These are phyloP conservation scores for Apiospora sp. DNA, from an alignment of 2,329 filamentous ascomycete species.

Conservation along the genomic window DNA sequence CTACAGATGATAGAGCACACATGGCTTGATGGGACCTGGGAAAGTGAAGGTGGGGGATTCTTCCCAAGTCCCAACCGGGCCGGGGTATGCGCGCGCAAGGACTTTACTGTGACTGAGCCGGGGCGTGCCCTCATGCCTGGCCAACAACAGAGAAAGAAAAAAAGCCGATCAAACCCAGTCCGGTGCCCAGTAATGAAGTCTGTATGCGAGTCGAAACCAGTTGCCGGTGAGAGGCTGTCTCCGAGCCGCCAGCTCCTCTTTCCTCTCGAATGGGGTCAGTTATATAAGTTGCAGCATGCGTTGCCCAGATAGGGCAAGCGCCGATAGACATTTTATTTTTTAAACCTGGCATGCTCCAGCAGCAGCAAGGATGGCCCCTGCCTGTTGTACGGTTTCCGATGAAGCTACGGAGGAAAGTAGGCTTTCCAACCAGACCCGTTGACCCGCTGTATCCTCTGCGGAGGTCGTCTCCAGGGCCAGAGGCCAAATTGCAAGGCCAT, in stretches of 20 bases:
- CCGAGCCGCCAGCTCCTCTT: neutral
- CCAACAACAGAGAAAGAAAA: neutral
- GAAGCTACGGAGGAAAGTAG: slow-evolving; percentile 22
- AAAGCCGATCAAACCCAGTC: neutral
- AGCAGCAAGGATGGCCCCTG: neutral
- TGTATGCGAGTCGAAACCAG: neutral
- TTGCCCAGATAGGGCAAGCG: slow-evolving; percentile 16
- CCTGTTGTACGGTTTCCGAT: slow-evolving; percentile 7
- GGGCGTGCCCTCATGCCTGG: neutral
- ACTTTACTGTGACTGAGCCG: neutral
- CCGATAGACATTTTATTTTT: neutral
- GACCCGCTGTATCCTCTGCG: slow-evolving; percentile 19
- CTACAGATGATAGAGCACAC: neutral
- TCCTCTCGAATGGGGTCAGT: neutral
- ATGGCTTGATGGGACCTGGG: neutral
- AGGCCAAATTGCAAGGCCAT: slow-evolving; percentile 6
- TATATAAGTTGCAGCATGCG: slow-evolving; percentile 9
- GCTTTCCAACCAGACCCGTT: slow-evolving; percentile 11
- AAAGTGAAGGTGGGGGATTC: neutral
- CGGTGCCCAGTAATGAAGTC: neutral
- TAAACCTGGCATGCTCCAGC: slow-evolving; percentile 7
- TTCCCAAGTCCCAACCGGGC: neutral
- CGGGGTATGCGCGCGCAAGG: neutral
- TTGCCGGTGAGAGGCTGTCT: neutral
- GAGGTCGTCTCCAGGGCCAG: slow-evolving; percentile 14